A percentile compares a stretch with the other conserved stretches of the same genome.
These are phyloP conservation scores for Arxiozyma heterogenica DNA, from an alignment of 1,139 yeast genomes.

Conservation along the genomic window DNA sequence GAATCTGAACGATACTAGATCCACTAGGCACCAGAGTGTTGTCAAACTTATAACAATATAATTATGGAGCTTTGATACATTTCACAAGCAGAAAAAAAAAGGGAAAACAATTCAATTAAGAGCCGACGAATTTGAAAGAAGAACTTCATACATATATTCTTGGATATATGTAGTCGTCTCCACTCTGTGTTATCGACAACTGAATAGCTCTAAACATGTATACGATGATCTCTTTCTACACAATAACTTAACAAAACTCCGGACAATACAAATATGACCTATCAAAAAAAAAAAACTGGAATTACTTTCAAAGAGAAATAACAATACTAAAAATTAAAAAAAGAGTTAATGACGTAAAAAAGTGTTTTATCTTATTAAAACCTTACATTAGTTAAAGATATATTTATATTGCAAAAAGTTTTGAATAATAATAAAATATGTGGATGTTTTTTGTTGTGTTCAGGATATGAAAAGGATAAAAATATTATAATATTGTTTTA, in stretches of 20 bases:
- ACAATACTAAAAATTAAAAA: constrained; percentile 1
- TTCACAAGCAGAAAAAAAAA: not conserved
- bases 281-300: no score
- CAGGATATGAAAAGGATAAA: constrained; percentile 4
- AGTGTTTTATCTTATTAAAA: constrained; percentile 14
- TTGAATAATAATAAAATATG: constrained; percentile 2
- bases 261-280: not conserved
- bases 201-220: not conserved
- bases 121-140: no score
- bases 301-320: not conserved
- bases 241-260: not conserved
- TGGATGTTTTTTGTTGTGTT: constrained; percentile 1
- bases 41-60: constrained; percentile 42
- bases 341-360: constrained; percentile 17
- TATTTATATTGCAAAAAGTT: constrained; percentile 4
- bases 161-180: not conserved
- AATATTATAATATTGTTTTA: constrained; percentile 12
- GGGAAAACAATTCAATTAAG: not conserved
- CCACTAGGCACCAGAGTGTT: constrained; percentile 88
- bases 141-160: not conserved
- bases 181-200: not conserved
- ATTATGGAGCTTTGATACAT: no score
- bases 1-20: constrained; percentile 6
- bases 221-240: not conserved
- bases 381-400: constrained; percentile 11